Conservation (phyloP, 768 basidiomycete genomes). For the Chalciporus pseudorubinellus region DNA sequence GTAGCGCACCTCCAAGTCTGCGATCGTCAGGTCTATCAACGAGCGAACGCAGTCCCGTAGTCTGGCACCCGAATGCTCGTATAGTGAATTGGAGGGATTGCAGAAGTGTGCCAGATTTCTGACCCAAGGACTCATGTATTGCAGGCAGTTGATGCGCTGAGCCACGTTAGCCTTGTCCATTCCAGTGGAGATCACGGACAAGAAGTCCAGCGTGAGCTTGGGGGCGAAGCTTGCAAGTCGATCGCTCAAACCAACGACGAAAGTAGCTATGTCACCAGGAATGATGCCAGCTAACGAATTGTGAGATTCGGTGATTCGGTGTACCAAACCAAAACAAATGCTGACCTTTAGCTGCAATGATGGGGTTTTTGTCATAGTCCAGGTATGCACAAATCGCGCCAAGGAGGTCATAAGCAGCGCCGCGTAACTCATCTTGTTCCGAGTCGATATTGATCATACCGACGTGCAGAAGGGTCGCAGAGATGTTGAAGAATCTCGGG, state of each 20-base stretch:
- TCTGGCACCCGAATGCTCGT: constrained; percentile 69
- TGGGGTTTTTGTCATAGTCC: constrained; percentile 71
- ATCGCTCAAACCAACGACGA: constrained; percentile 67
- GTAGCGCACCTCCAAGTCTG: constrained; percentile 61
- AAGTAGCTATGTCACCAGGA: constrained; percentile 61
- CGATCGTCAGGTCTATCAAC: constrained; percentile 69
- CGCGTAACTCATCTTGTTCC: constrained; percentile 72
- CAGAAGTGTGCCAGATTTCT: constrained; percentile 72
- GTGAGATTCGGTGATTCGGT: constrained; percentile 6
- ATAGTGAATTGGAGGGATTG: constrained; percentile 65
- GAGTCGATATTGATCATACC: constrained; percentile 77
- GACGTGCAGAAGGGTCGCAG: constrained; percentile 82
- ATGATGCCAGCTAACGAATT: constrained; percentile 58
- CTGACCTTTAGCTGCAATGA: constrained; percentile 69
- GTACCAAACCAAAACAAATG: neutral
- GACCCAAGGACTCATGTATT: constrained; percentile 88
- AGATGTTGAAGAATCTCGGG: constrained; percentile 78
- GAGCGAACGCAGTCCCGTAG: constrained; percentile 81
- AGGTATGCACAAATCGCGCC: constrained; percentile 73
- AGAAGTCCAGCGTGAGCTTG: constrained; percentile 82
- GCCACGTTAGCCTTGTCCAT: constrained; percentile 46
- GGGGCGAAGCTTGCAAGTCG: constrained; percentile 72
- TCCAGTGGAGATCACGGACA: constrained; percentile 76
- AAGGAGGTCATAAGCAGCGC: constrained; percentile 77
- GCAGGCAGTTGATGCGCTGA: constrained; percentile 70